phyloP scores from a whole-genome alignment of 192 early-diverging fungal genomes.

The Allomyces macrogynus region DNA sequence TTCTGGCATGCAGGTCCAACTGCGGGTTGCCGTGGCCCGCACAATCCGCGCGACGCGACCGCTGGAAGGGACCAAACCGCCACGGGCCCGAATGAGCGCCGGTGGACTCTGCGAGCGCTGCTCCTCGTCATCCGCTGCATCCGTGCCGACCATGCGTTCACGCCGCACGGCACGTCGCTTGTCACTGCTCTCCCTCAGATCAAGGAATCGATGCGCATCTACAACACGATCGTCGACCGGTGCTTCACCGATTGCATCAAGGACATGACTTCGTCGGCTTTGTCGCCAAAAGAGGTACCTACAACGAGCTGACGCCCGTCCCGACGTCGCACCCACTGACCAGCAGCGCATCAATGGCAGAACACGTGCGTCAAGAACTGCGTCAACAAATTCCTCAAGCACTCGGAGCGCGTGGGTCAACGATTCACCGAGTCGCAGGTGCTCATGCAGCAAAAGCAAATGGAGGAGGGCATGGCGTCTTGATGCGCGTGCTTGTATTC shows the following conservation, averaged over 20 bases:
- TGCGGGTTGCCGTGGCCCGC: too few relatives aligned
- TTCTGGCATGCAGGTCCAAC: too few relatives aligned
- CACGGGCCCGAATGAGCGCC: constrained; percentile 1
- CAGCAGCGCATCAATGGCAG: constrained; percentile 16
- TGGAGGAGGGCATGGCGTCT: not conserved
- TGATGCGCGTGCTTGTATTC: too few relatives aligned
- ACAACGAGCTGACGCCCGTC: too few relatives aligned
- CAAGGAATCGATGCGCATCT: constrained; percentile 78
- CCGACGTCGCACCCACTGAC: not conserved
- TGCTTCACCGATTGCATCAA: constrained; percentile 89
- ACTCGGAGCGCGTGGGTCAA: constrained; percentile 77
- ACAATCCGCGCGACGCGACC: too few relatives aligned
- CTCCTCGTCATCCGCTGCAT: not conserved
- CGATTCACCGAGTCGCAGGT: constrained; percentile 45
- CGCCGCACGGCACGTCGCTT: not conserved
- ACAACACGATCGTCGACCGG: constrained; percentile 63
- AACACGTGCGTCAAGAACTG: constrained; percentile 69
- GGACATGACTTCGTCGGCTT: constrained; percentile 80
- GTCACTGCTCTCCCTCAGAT: constrained; percentile 29
- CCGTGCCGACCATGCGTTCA: not conserved
- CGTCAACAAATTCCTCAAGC: constrained; percentile 89
- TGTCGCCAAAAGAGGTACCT: constrained; percentile 67
- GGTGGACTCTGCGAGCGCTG: not conserved
- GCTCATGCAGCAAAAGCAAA: not conserved
- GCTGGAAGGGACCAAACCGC: not conserved